Conservation (phyloP, 1,139 yeast species). For the Yamadazyma aaseri region DNA sequence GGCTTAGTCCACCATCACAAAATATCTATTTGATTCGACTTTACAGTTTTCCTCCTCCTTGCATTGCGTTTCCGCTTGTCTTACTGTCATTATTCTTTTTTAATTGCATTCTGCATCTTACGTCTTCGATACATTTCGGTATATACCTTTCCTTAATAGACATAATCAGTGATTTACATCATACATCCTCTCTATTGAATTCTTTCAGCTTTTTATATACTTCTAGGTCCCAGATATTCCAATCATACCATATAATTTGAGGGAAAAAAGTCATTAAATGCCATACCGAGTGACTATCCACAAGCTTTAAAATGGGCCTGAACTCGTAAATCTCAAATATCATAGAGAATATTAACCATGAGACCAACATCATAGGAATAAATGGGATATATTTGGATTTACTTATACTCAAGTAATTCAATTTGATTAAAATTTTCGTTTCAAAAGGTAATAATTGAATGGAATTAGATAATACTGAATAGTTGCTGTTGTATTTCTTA, state of each 20-base stretch:
- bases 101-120: no score
- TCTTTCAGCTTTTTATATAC: slow-evolving; percentile 22
- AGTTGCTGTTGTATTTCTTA: slow-evolving; percentile 20
- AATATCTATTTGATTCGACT: background rate
- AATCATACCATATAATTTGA: slow-evolving; percentile 45
- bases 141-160: background rate
- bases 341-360: slow-evolving; percentile 35
- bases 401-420: slow-evolving; percentile 28
- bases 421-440: slow-evolving; percentile 33
- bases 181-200: background rate
- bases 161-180: background rate
- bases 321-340: slow-evolving; percentile 41
- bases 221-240: slow-evolving; percentile 53
- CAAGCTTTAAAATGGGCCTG: slow-evolving; percentile 28
- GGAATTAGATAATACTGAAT: slow-evolving; percentile 32
- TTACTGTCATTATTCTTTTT: no score
- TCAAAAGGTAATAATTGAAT: slow-evolving; percentile 42
- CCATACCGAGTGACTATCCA: slow-evolving; percentile 49
- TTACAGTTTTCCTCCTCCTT: background rate
- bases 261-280: slow-evolving; percentile 45
- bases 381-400: slow-evolving; percentile 32
- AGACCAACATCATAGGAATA: slow-evolving; percentile 36
- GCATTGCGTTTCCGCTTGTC: no score
- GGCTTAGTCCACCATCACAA: slow-evolving; percentile 5
- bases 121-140: background rate